phyloP scores from a whole-genome alignment of 2,329 filamentous ascomycete species.

The Colletotrichum sp. region DNA sequence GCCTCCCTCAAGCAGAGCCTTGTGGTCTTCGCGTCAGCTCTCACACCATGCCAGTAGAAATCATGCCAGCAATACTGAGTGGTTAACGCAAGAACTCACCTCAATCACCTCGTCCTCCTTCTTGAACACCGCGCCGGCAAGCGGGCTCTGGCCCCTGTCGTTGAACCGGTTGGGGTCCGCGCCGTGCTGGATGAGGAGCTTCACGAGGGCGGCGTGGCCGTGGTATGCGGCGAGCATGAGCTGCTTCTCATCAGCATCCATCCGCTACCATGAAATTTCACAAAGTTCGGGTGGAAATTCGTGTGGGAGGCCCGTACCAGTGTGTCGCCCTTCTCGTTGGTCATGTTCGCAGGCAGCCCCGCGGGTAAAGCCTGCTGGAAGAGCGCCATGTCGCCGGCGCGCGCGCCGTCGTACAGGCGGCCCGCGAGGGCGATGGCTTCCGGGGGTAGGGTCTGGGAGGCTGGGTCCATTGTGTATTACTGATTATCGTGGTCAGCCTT shows the following conservation, averaged over 20 bases:
- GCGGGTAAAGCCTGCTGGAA: conserved; percentile 69
- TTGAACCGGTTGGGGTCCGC: conserved; percentile 74
- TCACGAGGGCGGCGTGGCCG: conserved; percentile 66
- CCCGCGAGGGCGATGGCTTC: conserved; percentile 70
- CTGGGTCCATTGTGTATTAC: neutral
- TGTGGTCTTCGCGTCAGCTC: neutral
- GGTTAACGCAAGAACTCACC: conserved; percentile 32
- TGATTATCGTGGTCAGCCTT: neutral
- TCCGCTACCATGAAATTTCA: neutral
- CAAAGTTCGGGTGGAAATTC: too few species aligned
- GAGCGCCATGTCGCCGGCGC: conserved; percentile 60
- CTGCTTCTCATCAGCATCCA: conserved; percentile 34
- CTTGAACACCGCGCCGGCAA: conserved; percentile 78
- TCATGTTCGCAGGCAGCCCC: conserved; percentile 72
- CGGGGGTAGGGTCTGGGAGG: conserved; percentile 51
- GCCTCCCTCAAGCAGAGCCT: conserved; percentile 55
- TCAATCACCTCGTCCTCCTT: conserved; percentile 69
- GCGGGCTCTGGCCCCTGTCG: conserved; percentile 69
- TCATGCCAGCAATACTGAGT: too few species aligned
- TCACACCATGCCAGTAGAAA: fast-evolving
- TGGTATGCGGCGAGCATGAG: conserved; percentile 78
- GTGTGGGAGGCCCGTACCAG: too few species aligned
- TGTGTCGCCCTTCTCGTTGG: conserved; percentile 77
- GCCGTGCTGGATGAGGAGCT: conserved; percentile 64
- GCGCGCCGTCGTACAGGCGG: conserved; percentile 71